Conservation (phyloP, 352 stramenopile species). For the Globisporangium mamillatum region DNA sequence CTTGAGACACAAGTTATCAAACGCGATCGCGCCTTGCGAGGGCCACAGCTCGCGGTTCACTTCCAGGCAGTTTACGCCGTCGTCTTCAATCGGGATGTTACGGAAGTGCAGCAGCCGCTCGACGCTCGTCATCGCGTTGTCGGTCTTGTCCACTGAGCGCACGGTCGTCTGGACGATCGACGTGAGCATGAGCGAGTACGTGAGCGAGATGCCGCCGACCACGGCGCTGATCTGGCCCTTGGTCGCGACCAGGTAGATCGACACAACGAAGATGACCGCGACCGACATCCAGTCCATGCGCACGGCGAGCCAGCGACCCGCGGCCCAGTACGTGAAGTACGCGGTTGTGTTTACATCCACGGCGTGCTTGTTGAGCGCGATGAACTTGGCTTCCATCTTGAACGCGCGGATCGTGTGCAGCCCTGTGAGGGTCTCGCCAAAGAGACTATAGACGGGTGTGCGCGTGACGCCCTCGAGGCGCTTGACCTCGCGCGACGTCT, state of each 20-base stretch:
- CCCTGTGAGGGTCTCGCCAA: slow-evolving; percentile 89
- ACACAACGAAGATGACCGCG: slow-evolving; percentile 86
- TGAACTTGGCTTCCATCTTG: slow-evolving; percentile 31
- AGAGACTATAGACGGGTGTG: slow-evolving; percentile 90
- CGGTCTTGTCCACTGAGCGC: slow-evolving; percentile 10
- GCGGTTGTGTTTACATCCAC: slow-evolving; percentile 43
- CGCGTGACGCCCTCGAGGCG: slow-evolving; percentile 87
- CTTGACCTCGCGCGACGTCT: slow-evolving; percentile 84
- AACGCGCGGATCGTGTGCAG: slow-evolving; percentile 88
- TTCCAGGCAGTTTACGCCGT: background rate
- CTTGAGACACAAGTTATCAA: slow-evolving; percentile 29
- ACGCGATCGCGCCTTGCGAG: slow-evolving; percentile 21
- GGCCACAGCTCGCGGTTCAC: slow-evolving; percentile 8
- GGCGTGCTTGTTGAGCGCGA: slow-evolving; percentile 32
- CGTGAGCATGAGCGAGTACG: slow-evolving; percentile 44
- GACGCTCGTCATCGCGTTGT: slow-evolving; percentile 42
- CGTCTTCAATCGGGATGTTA: slow-evolving; percentile 18
- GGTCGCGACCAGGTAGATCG: slow-evolving; percentile 80
- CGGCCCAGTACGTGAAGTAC: slow-evolving; percentile 51
- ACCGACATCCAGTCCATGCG: slow-evolving; percentile 82
- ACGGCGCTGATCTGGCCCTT: slow-evolving; percentile 33
- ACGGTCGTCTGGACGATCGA: slow-evolving; percentile 13
- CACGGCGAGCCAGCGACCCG: slow-evolving; percentile 92
- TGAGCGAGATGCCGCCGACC: slow-evolving; percentile 19
- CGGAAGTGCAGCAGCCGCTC: slow-evolving; percentile 37